Evolutionary conservation across 495 filamentous ascomycete species (phyloP), one percentile per base, ranked within the genome.

Genomic region (Neurospora sp.): DNA sequence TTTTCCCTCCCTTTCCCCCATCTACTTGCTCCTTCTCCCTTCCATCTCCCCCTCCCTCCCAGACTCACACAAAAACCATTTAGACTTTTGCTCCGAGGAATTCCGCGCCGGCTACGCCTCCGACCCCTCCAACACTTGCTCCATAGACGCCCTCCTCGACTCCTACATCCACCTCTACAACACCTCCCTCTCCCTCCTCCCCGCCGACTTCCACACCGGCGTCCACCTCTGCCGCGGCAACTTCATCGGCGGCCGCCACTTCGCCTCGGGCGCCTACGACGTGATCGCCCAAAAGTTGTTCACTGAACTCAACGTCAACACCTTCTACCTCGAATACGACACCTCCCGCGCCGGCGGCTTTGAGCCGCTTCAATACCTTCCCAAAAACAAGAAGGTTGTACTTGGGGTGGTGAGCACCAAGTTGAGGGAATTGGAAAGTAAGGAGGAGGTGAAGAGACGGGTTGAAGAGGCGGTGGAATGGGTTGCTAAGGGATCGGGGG

Each of bases 291-390:
- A 87, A 75, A 92, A 91, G 83, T 86, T 96, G 16, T 96, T 96
- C 85, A 85, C 89, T 72, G 83, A 91, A 73, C 85, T 94, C 53
- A 87, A 92, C 73, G 89, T 93, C 18, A 86, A 91, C 81, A 93
- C 91, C 6, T 94, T 91, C 83, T 94, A 93, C 78, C 89, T 95
- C 71, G 92, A 94, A 80, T 95, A 94, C 80, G 92, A 94, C 83
- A 94, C 90, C 16, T 85, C 86, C 37, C 87, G 92, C 4, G 86
- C 90, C 12, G 92, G 93, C 18, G 90, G 91, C 35, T 94, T 96
- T 77, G 92, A 93, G 82, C 92, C 92, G 18, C 87, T 94, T 61
- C 89, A 87, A 82, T 84, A 88, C 75, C 83, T 96, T 5, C 92
- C 92, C 69, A 87, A 85, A 73, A 81, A 90, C 82, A 93, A 92